Base-by-base conservation (phyloP, 2,329 filamentous ascomycete genomes). In the Pseudogymnoascus sp. region DNA sequence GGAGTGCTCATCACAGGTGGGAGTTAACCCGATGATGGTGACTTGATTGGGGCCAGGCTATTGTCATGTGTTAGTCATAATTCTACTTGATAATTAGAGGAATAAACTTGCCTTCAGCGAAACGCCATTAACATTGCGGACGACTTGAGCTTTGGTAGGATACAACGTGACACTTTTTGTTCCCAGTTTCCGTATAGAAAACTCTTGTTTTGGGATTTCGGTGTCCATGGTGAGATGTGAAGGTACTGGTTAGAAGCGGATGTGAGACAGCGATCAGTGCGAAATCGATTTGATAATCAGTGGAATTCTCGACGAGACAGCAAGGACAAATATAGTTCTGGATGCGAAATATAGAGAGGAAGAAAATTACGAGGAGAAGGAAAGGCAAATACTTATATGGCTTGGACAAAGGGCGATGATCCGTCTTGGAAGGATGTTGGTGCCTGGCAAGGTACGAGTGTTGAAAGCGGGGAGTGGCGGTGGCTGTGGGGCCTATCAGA, bases 91-190 rank as follows among this genome's bases (percentile, higher is more conserved):
- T 23, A 35, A 2, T 5, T 31, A 11, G 10, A 23, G 31, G 35
- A 57, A n/a, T 21, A 35, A 6, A 40, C 70, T 78, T 35, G 62
- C 62, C 62, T 71, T 76, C 19, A 86, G 76, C 1, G 70, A 68
- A 15, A 87, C 75, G 67, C 82, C 75, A 64, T 80, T 81, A 70
- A 89, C 80, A 62, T 87, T 83, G 26, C 86, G 80, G 11, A 82
- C 78, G 31, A 89, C 73, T 59, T 86, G 85, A 1, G 86, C 87
- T 66, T 82, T 77, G 1, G 78, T 77, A 0, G 86, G 86, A 65
- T 87, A 88, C 42, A 90, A 78, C 0, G 82, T 85, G 15, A 90
- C 85, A 0, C 81, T 82, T 60, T 82, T 82, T 35, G 87, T 88
- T 8, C 76, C 70, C 31, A 88, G 75, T 60, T 86, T 79, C 47